phyloP scores from a whole-genome alignment of 1,284 basidiomycete species.

The Coriolopsis trogii region DNA sequence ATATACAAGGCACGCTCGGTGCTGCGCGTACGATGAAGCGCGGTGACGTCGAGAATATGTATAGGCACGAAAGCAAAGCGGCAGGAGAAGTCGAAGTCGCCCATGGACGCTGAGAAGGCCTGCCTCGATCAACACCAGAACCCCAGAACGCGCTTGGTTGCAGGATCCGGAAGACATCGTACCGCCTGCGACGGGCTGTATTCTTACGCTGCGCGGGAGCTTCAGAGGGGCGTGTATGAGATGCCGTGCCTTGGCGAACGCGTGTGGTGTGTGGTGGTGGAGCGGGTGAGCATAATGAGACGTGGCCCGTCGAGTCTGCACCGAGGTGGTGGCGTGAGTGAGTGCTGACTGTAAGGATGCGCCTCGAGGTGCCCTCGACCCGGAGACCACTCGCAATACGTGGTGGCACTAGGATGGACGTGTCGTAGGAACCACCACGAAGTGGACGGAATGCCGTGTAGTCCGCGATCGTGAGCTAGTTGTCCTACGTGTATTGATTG shows the following conservation, averaged over 20 bases:
- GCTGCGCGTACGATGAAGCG: neutral
- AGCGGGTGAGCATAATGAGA: conserved; percentile 15
- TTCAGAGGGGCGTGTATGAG: neutral
- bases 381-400: neutral
- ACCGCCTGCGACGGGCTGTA: neutral
- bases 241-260: conserved; percentile 9
- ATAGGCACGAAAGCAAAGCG: neutral
- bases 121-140: conserved; percentile 17
- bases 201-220: conserved; percentile 1
- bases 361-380: neutral
- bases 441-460: neutral
- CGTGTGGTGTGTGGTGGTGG: conserved; percentile 9
- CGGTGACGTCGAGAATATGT: conserved; percentile 13
- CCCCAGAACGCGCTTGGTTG: conserved; percentile 1
- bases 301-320: conserved; percentile 5
- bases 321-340: neutral
- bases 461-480: too few relatives aligned
- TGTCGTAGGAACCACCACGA: neutral
- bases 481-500: too few relatives aligned
- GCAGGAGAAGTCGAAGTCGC: neutral
- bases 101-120: neutral
- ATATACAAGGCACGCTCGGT: conserved; percentile 1
- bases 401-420: too few relatives aligned
- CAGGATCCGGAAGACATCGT: neutral
- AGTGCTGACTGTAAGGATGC: too few relatives aligned